A percentile compares a stretch with the other conserved stretches of the same genome.
Conservation (phyloP, 345 rosid genomes). For the Laguncularia racemosa region DNA sequence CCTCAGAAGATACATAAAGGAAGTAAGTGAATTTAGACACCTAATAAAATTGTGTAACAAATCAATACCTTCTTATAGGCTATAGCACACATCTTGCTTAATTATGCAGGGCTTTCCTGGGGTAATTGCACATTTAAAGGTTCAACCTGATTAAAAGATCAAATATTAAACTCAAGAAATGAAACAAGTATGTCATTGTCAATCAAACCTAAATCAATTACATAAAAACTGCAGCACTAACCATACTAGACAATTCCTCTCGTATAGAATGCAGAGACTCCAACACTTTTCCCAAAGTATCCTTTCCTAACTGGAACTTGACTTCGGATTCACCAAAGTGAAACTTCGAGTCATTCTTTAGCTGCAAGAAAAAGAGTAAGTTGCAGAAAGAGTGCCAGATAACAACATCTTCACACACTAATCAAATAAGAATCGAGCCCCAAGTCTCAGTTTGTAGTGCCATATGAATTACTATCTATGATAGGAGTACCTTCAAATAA, state of each 20-base stretch:
- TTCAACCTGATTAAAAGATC: constrained; percentile 3
- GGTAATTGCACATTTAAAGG: neutral
- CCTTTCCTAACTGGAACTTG: constrained; percentile 39
- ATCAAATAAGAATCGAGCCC: neutral
- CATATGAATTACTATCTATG: neutral
- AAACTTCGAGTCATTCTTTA: constrained; percentile 38
- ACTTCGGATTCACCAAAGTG: constrained; percentile 32
- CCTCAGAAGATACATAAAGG: no score
- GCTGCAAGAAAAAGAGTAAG: constrained; percentile 17
- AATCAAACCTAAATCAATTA: neutral
- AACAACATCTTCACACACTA: neutral
- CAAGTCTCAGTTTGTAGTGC: no score
- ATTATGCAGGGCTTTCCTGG: neutral
- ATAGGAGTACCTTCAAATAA: constrained; percentile 35
- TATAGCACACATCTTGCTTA: neutral
- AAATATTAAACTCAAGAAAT: neutral
- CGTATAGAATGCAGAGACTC: constrained; percentile 34
- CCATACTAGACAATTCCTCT: constrained; percentile 39
- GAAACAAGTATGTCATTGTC: neutral
- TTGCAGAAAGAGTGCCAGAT: neutral
- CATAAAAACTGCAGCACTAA: constrained; percentile 14
- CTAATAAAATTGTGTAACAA: no score
- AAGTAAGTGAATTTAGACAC: no score
- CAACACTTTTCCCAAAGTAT: constrained; percentile 32
- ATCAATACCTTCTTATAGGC: neutral